Conservation (phyloP, 805 yeast species). For the Saturnispora diversa region DNA sequence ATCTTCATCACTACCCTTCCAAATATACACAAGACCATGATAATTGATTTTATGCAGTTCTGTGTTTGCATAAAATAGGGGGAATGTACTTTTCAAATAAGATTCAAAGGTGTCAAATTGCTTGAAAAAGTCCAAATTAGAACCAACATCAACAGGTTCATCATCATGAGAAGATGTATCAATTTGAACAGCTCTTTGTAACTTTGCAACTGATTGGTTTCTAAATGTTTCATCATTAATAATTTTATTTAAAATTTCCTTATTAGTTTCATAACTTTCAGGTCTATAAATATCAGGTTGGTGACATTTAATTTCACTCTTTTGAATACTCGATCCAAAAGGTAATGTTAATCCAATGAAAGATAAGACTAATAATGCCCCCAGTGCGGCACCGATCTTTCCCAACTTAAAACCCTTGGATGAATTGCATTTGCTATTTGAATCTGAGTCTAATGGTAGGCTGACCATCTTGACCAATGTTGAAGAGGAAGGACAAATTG, state of each 20-base stretch:
- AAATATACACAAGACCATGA: conserved; percentile 37
- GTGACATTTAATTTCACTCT: conserved; percentile 13
- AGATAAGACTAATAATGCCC: background rate
- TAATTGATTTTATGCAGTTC: conserved; percentile 35
- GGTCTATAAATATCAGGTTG: conserved; percentile 24
- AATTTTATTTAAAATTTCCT: conserved; percentile 29
- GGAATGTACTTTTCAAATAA: conserved; percentile 35
- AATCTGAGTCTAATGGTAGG: conserved; percentile 2
- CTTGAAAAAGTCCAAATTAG: conserved; percentile 42
- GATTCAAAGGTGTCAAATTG: conserved; percentile 30
- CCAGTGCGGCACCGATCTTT: background rate
- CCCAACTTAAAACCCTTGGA: background rate
- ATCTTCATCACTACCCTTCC: conserved; percentile 34
- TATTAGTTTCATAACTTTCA: conserved; percentile 25
- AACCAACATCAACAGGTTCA: conserved; percentile 35
- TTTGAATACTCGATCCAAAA: too few relatives aligned
- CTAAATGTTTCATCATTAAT: conserved; percentile 32
- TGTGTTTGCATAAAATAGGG: conserved; percentile 29
- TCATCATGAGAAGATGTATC: conserved; percentile 60
- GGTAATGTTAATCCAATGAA: background rate
- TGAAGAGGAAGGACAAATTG: background rate
- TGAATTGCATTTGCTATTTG: background rate
- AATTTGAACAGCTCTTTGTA: conserved; percentile 53
- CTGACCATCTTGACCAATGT: conserved; percentile 3
- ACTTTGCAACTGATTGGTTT: conserved; percentile 35